Percentiles rank a stretch among this genome's conserved stretches.
These are phyloP conservation scores for Dryadomyces quercivorus DNA, from an alignment of 2,329 filamentous ascomycete species.

Conservation along the genomic window DNA sequence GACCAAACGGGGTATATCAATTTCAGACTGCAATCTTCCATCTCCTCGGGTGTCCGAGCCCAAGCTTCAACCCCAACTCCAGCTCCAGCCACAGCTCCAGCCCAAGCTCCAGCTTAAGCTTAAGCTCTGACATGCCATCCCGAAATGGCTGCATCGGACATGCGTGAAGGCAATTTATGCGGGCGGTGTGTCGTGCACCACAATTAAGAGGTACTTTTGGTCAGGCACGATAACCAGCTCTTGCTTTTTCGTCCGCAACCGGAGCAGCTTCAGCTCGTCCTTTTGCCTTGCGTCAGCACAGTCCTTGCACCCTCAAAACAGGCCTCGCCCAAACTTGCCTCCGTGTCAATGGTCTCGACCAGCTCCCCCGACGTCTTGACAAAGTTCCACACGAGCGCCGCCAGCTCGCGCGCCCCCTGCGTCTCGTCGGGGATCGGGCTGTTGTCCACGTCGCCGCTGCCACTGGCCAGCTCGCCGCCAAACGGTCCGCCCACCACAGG, in stretches of 20 bases:
- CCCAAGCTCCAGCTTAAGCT: not conserved
- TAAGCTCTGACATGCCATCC: not conserved
- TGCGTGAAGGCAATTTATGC: slow-evolving; percentile 29
- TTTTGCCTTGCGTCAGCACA: slow-evolving; percentile 16
- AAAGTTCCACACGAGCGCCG: slow-evolving; percentile 64
- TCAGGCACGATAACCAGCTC: slow-evolving; percentile 78
- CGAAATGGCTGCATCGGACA: not conserved
- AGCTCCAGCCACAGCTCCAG: no score
- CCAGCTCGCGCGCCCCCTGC: slow-evolving; percentile 57
- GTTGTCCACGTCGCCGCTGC: slow-evolving; percentile 6
- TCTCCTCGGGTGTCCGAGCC: not conserved
- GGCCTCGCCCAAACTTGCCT: slow-evolving; percentile 31
- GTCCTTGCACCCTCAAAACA: not conserved
- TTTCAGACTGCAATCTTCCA: not conserved
- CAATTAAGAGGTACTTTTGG: slow-evolving; percentile 63
- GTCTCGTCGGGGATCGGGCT: slow-evolving; percentile 8
- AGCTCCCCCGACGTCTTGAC: slow-evolving; percentile 56
- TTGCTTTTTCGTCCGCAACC: slow-evolving; percentile 72
- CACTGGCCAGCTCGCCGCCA: slow-evolving; percentile 25
- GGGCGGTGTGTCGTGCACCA: slow-evolving; percentile 70
- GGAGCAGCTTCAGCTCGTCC: slow-evolving; percentile 66
- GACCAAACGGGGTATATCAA: not conserved
- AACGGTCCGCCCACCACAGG: slow-evolving; percentile 21
- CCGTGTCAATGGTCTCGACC: slow-evolving; percentile 60
- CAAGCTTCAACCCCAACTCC: no score